A percentile compares a stretch with the other conserved stretches of the same genome.
phyloP scores from a whole-genome alignment of 2,329 filamentous ascomycete species.

The Hymenoscyphus fructigenus region DNA sequence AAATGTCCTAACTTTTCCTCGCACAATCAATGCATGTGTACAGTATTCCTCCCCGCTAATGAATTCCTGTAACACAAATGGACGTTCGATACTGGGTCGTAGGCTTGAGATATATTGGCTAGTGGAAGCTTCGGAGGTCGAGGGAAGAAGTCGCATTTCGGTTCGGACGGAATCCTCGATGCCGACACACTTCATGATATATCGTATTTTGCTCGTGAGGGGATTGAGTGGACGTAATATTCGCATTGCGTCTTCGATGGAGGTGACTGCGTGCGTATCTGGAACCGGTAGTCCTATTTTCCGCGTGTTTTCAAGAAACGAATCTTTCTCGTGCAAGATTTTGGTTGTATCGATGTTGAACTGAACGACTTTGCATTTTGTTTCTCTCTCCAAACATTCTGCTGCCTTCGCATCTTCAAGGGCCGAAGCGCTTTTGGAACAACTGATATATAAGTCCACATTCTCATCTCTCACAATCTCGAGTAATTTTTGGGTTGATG shows the following conservation, averaged over 20 bases:
- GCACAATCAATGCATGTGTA: not conserved
- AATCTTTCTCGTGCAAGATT: not conserved
- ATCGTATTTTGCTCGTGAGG: not conserved
- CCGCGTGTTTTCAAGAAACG: not conserved
- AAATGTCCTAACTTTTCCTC: not conserved
- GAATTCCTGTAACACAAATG: not conserved
- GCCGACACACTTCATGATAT: constrained; percentile 1
- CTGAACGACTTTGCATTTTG: constrained; percentile 1
- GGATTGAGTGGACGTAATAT: not conserved
- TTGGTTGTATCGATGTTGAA: not conserved
- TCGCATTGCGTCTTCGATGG: not conserved
- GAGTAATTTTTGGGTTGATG: constrained; percentile 57
- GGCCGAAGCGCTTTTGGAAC: not conserved
- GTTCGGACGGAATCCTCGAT: not conserved
- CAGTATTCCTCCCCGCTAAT: not conserved
- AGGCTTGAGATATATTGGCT: not conserved
- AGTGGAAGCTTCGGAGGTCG: not conserved
- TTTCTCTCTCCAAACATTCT: not conserved
- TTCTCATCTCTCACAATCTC: constrained; percentile 58
- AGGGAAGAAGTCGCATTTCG: constrained; percentile 1
- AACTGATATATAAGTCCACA: constrained; percentile 65
- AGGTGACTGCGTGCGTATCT: not conserved
- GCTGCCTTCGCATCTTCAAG: not conserved
- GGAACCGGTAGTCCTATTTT: not conserved
- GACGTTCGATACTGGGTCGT: not conserved